Evolutionary conservation across 2,329 filamentous ascomycete species (phyloP), one percentile per base, ranked within the genome.

Genomic region (Alternaria triticimaculans): DNA sequence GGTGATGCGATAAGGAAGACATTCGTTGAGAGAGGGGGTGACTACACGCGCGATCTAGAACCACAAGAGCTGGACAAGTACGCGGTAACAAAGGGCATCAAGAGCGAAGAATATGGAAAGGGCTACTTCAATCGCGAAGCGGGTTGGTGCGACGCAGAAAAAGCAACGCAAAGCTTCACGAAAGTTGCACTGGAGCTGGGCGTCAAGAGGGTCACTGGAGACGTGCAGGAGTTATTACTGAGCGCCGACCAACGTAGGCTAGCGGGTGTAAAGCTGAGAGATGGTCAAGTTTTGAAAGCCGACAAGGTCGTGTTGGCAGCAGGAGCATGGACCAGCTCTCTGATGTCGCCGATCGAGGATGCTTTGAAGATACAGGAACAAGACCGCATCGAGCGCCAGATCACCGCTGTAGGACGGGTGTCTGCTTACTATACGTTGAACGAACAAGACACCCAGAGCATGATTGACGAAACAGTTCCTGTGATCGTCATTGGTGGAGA

Each of bases 361-460:
- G 65, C 74, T 4, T 66, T 85, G 6, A 58, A 69, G 3, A 74
- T 85, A 58, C 80, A 81, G 48, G 83, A 84, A 2, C 78, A 82
- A 3, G 77, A 85, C 25, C 80, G 84, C 53, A 78, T 84, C 25
- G 82, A 87, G 59, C 78, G 84, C 26, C 88, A 90, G 66, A 80
- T 85, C 18, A 79, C 82, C 46, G 87, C 88, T 5, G 87, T 87
- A 0, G 89, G 87, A 2, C 86, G 89, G 15, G 85, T 85, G 3
- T 87, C 87, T 0, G 87, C 86, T 0, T 87, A 89, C 77, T 85
- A 86, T 25, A 82, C 83, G 33, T 81, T 90, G 7, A 82, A 83
- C 6, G 79, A 83, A 1, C 77, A 80, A 11, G 85, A 89, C 65
- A 65, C 69, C 0, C 69, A 60, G 21, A 43, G 51, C 81, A 83